These are phyloP conservation scores for Pisolithus sp. DNA, from an alignment of 768 basidiomycete species.

Conservation along the genomic window DNA sequence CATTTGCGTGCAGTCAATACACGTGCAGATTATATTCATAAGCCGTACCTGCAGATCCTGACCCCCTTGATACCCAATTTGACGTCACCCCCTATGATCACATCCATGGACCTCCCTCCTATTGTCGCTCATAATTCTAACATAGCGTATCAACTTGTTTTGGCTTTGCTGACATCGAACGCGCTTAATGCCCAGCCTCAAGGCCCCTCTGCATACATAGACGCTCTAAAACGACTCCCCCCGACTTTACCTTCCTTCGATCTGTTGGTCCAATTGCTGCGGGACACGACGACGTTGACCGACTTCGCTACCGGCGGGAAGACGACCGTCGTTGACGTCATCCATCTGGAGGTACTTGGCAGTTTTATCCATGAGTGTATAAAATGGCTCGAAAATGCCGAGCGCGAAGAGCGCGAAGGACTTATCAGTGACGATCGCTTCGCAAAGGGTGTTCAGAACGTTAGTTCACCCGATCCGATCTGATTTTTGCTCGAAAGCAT, in stretches of 20 bases:
- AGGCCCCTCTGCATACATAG: slow-evolving; percentile 48
- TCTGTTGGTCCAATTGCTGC: slow-evolving; percentile 60
- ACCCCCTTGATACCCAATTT: slow-evolving; percentile 41
- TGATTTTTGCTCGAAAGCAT: neutral
- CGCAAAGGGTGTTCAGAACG: slow-evolving; percentile 66
- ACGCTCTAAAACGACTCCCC: slow-evolving; percentile 58
- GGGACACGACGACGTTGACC: slow-evolving; percentile 48
- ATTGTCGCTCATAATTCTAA: slow-evolving; percentile 64
- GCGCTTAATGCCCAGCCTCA: slow-evolving; percentile 22
- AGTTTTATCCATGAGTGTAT: slow-evolving; percentile 67
- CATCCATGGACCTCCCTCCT: slow-evolving; percentile 59
- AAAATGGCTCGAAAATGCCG: slow-evolving; percentile 63
- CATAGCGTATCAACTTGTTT: slow-evolving; percentile 62
- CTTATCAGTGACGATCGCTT: slow-evolving; percentile 66
- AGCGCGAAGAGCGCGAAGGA: slow-evolving; percentile 63
- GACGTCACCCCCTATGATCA: slow-evolving; percentile 47
- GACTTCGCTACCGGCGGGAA: slow-evolving; percentile 37
- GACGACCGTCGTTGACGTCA: slow-evolving; percentile 58
- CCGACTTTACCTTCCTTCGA: slow-evolving; percentile 72
- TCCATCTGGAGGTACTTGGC: slow-evolving; percentile 60
- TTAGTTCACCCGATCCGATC: slow-evolving; percentile 28
- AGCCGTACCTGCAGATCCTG: slow-evolving; percentile 37
- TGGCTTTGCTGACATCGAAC: slow-evolving; percentile 45
- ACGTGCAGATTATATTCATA: neutral
- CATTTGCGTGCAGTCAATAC: neutral